Base-by-base conservation (phyloP, 805 yeast species). In the Saturnispora sekii region DNA sequence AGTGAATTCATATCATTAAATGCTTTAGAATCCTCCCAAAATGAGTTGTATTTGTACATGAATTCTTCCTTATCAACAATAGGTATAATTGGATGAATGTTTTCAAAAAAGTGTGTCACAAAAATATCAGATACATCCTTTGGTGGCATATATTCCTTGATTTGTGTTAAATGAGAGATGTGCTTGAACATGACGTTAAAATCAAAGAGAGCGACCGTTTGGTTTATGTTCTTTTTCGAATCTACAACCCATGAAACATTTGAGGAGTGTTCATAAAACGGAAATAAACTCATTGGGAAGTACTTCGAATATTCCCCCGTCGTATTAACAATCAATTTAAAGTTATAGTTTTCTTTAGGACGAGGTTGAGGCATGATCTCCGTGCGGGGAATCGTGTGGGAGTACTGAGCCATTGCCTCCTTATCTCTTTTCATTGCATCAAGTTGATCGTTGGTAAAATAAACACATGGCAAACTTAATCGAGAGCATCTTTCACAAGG, bases 261-360 rank as follows among this genome's bases (percentile, higher is more conserved):
- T 10, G 53, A 45, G 2, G 53, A 42, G 38, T 48, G 51, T 12
- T 53, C 50, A 33, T 47, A 46, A 26, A 51, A 53, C 2, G 58
- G 56, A 33, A 53, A 55, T 29, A 53, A 46, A 10, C 47, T 38
- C 11, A 48, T 41, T 1, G 59, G 54, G 26, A 51, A 55, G 35
- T 52, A 55, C 21, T 51, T 55, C 3, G 56, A 53, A 29, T 52
- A 53, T 36, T 52, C 56, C 10, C 58, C 58, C 8, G 54, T 53
- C 4, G 55, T 47, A 33, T 46, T 53, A 10, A 50, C 45, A 21
- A 55, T 46, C 29, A 55, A 40, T 11, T 53, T 54, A 43, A 53
- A 54, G 34, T 55, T 54, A n/a, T 38, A 40, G 30, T 50, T 47
- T 29, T 54, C 57, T 14, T n/a, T n/a, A 10, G 43, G 26, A 14